Conservation (phyloP, 768 basidiomycete species). For the Xerocomus spinulosus region DNA sequence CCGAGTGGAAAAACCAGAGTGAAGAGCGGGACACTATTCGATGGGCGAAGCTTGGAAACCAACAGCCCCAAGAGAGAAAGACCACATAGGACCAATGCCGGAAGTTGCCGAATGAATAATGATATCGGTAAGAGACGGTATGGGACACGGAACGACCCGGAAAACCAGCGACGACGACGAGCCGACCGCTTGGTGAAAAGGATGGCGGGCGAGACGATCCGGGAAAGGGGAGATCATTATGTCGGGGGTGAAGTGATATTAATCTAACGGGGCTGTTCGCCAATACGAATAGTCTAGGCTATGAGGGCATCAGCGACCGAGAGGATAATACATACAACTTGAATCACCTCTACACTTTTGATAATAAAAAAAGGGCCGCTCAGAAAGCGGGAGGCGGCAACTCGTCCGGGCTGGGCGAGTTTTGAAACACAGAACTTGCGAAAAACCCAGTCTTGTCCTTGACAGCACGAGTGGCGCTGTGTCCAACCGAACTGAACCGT, state of each 20-base stretch:
- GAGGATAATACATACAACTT: neutral
- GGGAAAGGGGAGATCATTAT: slow-evolving; percentile 24
- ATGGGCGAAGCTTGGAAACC: slow-evolving; percentile 22
- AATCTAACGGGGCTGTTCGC: slow-evolving; percentile 34
- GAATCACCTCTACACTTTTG: slow-evolving; percentile 40
- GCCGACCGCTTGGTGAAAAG: slow-evolving; percentile 1
- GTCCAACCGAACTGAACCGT: slow-evolving; percentile 28
- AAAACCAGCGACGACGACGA: slow-evolving; percentile 14
- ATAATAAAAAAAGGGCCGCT: slow-evolving; percentile 35
- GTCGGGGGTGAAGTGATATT: slow-evolving; percentile 31
- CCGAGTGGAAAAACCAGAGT: slow-evolving; percentile 28
- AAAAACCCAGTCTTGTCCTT: slow-evolving; percentile 51
- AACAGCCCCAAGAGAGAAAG: slow-evolving; percentile 31
- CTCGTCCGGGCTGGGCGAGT: slow-evolving; percentile 80
- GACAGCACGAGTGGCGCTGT: slow-evolving; percentile 20
- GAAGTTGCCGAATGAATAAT: slow-evolving; percentile 41
- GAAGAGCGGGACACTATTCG: slow-evolving; percentile 30
- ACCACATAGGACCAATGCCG: slow-evolving; percentile 28
- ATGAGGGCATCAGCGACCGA: neutral
- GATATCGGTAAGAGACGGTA: slow-evolving; percentile 34
- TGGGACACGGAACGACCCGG: slow-evolving; percentile 21
- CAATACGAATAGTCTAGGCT: slow-evolving; percentile 38
- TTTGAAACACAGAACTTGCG: slow-evolving; percentile 81
- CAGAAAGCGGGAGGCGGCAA: slow-evolving; percentile 63
- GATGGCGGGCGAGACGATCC: slow-evolving; percentile 26